Percentiles rank a stretch among this genome's conserved stretches.
phyloP scores from a whole-genome alignment of 192 early-diverging fungal species.

The Backusella parvicylindrica region DNA sequence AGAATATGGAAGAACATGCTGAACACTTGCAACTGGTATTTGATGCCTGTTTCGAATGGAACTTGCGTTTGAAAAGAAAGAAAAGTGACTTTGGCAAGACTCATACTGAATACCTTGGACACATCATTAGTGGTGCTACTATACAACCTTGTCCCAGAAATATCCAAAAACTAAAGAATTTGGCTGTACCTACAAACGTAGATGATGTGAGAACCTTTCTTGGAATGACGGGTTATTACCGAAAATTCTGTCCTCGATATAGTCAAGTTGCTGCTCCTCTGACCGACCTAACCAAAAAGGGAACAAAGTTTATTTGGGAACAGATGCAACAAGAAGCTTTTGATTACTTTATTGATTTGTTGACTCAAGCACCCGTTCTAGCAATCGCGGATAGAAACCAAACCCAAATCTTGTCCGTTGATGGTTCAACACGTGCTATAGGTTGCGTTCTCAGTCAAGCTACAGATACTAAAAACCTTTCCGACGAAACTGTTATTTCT shows the following conservation, averaged over 20 bases:
- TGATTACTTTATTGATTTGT: not conserved
- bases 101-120: conserved; percentile 25
- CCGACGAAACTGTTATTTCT: not conserved
- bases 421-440: not conserved
- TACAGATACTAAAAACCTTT: not conserved
- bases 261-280: conserved; percentile 16
- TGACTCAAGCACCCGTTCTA: not conserved
- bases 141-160: conserved; percentile 20
- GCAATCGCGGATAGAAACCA: not conserved
- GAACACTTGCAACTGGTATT: not conserved
- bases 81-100: conserved; percentile 3
- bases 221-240: conserved; percentile 25
- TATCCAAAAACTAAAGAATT: conserved; percentile 12
- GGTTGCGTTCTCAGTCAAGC: not conserved
- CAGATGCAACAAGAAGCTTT: not conserved
- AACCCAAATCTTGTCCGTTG: not conserved
- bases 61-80: not conserved
- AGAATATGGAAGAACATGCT: conserved; percentile 3
- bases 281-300: not conserved
- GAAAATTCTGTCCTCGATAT: conserved; percentile 18
- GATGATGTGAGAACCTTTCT: conserved; percentile 20
- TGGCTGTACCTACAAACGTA: conserved; percentile 6
- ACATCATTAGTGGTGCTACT: conserved; percentile 17
- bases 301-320: not conserved
- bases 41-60: not conserved